These are phyloP conservation scores for Physocladia obscura DNA, from an alignment of 192 early-diverging fungal species.

Conservation along the genomic window DNA sequence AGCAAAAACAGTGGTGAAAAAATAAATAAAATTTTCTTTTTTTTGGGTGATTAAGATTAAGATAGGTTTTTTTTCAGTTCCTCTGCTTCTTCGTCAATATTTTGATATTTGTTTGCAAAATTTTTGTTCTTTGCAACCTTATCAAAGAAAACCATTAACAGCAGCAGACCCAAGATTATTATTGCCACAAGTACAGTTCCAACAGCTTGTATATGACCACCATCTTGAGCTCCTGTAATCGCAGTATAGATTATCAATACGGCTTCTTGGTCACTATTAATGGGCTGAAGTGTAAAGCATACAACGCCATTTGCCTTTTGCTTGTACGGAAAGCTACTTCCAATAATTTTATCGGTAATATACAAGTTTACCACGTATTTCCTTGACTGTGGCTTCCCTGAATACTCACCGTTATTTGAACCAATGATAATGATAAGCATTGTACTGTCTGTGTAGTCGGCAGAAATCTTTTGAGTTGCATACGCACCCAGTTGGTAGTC, in stretches of 20 bases:
- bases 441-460: not conserved
- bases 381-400: not conserved
- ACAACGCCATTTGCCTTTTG: not conserved
- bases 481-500: not conserved
- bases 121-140: not conserved
- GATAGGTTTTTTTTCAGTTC: too few relatives aligned
- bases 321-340: not conserved
- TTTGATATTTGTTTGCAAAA: too few relatives aligned
- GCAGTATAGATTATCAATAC: not conserved
- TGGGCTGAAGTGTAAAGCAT: not conserved
- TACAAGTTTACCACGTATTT: not conserved
- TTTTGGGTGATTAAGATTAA: too few relatives aligned
- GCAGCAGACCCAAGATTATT: not conserved
- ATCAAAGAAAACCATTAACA: slow-evolving; percentile 1
- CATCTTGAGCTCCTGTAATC: not conserved
- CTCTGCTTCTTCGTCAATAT: too few relatives aligned
- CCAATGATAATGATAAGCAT: not conserved
- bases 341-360: not conserved
- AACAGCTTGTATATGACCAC: not conserved
- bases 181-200: not conserved
- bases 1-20: too few relatives aligned
- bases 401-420: not conserved
- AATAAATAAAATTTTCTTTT: too few relatives aligned
- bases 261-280: slow-evolving; percentile 1
- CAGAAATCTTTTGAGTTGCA: not conserved